Base-by-base conservation (phyloP, 768 basidiomycete species). In the Saitozyma podzolica region DNA sequence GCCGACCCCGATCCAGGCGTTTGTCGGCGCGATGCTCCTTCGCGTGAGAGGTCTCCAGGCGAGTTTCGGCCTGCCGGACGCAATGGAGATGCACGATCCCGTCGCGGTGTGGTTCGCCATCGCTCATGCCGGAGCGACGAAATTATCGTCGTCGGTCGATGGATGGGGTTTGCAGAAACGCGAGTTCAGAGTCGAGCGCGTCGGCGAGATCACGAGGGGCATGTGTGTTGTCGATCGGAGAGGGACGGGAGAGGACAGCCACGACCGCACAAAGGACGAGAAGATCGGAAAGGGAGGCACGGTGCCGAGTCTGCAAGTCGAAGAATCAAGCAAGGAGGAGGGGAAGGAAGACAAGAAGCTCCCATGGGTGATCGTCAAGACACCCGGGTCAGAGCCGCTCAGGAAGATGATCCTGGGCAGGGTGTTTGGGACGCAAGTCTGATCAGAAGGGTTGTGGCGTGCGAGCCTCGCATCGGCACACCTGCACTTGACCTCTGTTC, bases 1-100 rank as follows among this genome's bases (percentile, higher is more conserved):
- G 11, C 13, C 45, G 13, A 66, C 66, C 9, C 88, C 87, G 0
- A 67, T 93, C 13, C 80, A 81, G 53, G 58, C 61, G 16, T 78
- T 93, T 73, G 90, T 90, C 8, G 88, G 88, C 67, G 84, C 89
- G 6, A 86, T 95, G 80, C 80, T 92, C 0, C 86, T 89, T 74
- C 84, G 86, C 50, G 85, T 89, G 4, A 81, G 89, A 41, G 87
- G 87, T 64, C 80, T 92, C 55, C 92, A 94, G 88, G 61, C 86
- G n/a, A 70, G 82, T 54, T 92, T 86, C 63, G 91, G 91, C 8
- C 86, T 88, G 64, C 68, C 67, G 14, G 92, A 94, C 74, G 88
- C 85, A 6, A 85, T 96, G 85, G 90, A 93, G 80, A 83, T 94
- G 59, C 93, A 97, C 71, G 93, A 97, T 69, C 89, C 92, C 50